phyloP scores from a whole-genome alignment of 2,329 filamentous ascomycete genomes.

The Thermoascus crustaceus region DNA sequence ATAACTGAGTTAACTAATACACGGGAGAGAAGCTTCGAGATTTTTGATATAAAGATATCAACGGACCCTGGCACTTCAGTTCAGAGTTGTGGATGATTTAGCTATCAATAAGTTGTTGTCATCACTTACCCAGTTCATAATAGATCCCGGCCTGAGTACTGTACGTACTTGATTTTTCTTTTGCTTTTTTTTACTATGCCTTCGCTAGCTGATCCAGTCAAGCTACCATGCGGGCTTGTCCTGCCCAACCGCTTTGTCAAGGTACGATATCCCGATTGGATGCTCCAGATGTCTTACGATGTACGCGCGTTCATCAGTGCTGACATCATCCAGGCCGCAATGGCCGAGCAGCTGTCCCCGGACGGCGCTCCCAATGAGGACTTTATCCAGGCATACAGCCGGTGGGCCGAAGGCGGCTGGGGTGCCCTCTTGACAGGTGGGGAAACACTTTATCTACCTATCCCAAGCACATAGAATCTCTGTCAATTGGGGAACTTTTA shows the following conservation, averaged over 20 bases:
- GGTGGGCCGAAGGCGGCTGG: constrained; percentile 2
- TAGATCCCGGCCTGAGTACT: too few species aligned
- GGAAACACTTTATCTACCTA: neutral
- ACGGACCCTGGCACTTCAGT: too few species aligned
- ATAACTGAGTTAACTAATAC: too few species aligned
- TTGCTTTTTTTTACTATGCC: neutral
- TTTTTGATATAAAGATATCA: too few species aligned
- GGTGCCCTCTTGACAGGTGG: neutral
- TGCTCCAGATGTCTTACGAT: neutral
- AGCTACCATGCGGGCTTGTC: constrained; percentile 47
- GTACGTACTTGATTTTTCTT: too few species aligned
- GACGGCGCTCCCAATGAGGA: constrained; percentile 38
- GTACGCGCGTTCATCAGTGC: constrained; percentile 5
- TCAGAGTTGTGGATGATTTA: too few species aligned
- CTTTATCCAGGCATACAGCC: constrained; percentile 26
- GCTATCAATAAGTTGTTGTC: too few species aligned
- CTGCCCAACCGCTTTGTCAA: constrained; percentile 49
- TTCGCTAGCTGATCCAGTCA: constrained; percentile 36
- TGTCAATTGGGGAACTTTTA: too few species aligned
- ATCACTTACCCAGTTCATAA: too few species aligned
- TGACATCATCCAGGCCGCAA: constrained; percentile 33
- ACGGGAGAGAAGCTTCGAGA: too few species aligned
- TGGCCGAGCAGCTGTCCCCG: constrained; percentile 37
- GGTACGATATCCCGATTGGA: constrained; percentile 13
- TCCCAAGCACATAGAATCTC: too few species aligned